phyloP scores from a whole-genome alignment of 345 rosid genomes.

The Hevea brasiliensis region DNA sequence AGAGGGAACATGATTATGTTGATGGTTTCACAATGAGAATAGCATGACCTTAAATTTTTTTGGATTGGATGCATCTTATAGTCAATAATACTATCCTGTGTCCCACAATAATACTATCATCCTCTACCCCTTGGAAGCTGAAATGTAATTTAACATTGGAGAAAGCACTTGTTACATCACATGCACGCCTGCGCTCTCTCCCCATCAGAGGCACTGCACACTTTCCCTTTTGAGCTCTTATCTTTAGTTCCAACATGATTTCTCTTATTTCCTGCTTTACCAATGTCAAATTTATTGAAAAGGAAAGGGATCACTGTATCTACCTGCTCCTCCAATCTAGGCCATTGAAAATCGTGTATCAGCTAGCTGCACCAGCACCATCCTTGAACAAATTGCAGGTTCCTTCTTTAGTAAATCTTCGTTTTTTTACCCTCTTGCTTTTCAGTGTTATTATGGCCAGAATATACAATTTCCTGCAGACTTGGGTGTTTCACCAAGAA shows the following conservation, averaged over 20 bases:
- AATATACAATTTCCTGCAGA: neutral
- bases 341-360: too few relatives aligned
- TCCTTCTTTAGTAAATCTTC: neutral
- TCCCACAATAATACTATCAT: conserved; percentile 17
- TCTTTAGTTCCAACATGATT: neutral
- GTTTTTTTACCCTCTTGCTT: too few relatives aligned
- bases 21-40: neutral
- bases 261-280: conserved; percentile 11
- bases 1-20: conserved; percentile 11
- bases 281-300: conserved; percentile 14
- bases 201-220: conserved; percentile 16
- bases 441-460: neutral
- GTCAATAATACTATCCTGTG: conserved; percentile 30
- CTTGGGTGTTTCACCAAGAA: too few relatives aligned
- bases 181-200: conserved; percentile 25
- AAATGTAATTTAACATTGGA: conserved; percentile 5
- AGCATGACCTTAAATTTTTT: neutral
- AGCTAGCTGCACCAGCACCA: conserved; percentile 16
- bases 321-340: conserved; percentile 20
- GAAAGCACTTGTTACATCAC: conserved; percentile 17
- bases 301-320: conserved; percentile 15
- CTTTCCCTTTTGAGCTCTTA: too few relatives aligned
- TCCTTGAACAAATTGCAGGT: conserved; percentile 1
- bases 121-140: conserved; percentile 1
- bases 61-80: conserved; percentile 3